phyloP scores from a whole-genome alignment of 2,329 filamentous ascomycete genomes.

The Fusarium azukiicola region DNA sequence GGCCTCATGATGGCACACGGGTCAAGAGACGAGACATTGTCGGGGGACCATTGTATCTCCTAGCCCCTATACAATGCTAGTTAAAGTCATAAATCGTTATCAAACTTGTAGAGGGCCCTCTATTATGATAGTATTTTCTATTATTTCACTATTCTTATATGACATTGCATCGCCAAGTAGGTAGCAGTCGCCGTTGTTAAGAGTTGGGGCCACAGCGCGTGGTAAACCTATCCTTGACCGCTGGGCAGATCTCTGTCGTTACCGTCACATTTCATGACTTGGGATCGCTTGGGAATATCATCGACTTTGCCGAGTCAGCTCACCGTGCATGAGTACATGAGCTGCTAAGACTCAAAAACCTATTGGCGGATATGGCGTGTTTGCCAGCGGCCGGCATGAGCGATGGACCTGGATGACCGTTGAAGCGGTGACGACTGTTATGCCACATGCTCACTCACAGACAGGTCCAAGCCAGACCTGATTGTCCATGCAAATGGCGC shows the following conservation, averaged over 20 bases:
- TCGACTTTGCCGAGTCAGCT: not conserved
- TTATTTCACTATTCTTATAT: not conserved
- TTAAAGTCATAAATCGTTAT: too few species aligned
- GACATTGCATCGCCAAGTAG: slow-evolving; percentile 7
- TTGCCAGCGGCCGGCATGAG: not conserved
- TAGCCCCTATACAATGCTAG: too few species aligned
- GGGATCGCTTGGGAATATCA: slow-evolving; percentile 3
- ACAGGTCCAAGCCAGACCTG: not conserved
- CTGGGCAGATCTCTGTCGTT: slow-evolving; percentile 22
- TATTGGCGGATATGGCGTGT: slow-evolving; percentile 22
- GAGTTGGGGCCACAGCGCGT: slow-evolving; percentile 2
- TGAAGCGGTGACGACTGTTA: slow-evolving; percentile 30
- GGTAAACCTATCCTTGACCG: slow-evolving; percentile 25
- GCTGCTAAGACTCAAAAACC: slow-evolving; percentile 10
- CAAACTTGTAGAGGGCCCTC: not conserved
- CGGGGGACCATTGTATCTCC: too few species aligned
- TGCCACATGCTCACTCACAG: not conserved
- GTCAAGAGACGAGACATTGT: not conserved
- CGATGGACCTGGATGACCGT: slow-evolving; percentile 1
- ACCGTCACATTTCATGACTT: not conserved
- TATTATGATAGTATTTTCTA: slow-evolving; percentile 6
- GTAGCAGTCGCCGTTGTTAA: not conserved
- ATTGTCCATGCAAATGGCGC: slow-evolving; percentile 3
- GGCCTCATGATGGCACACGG: slow-evolving; percentile 33
- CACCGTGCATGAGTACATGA: slow-evolving; percentile 22